phyloP scores from a whole-genome alignment of 2,329 filamentous ascomycete genomes.

The Alternaria angustiovoidea region DNA sequence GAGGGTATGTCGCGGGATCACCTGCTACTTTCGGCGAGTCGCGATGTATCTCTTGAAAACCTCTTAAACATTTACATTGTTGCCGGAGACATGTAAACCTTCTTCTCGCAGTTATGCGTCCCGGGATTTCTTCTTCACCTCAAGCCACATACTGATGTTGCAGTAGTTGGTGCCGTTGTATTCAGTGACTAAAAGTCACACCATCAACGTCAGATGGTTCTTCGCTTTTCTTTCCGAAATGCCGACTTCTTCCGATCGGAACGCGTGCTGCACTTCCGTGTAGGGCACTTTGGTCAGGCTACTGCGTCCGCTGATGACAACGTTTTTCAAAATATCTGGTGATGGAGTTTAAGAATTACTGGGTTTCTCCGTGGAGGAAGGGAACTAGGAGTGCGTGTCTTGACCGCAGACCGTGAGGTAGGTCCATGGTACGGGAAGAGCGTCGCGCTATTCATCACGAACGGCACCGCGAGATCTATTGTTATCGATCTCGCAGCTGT shows the following conservation, averaged over 20 bases:
- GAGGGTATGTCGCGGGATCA: not conserved
- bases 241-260: conserved; percentile 3
- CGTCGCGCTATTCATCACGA: not conserved
- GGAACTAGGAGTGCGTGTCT: not conserved
- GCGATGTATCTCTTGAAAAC: too few species aligned
- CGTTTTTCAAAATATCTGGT: not conserved
- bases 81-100: too few species aligned
- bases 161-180: not conserved
- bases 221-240: not conserved
- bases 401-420: not conserved
- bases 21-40: too few species aligned
- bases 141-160: not conserved
- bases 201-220: not conserved
- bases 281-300: not conserved
- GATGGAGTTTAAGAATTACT: not conserved
- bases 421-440: not conserved
- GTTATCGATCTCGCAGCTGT: not conserved
- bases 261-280: not conserved
- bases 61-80: too few species aligned
- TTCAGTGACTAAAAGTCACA: not conserved
- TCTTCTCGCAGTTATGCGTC: too few species aligned
- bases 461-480: not conserved
- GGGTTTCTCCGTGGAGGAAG: not conserved
- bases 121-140: not conserved
- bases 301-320: not conserved